Conservation (phyloP, 108 stramenopile genomes). For the Nannochloropsis oceanica region DNA sequence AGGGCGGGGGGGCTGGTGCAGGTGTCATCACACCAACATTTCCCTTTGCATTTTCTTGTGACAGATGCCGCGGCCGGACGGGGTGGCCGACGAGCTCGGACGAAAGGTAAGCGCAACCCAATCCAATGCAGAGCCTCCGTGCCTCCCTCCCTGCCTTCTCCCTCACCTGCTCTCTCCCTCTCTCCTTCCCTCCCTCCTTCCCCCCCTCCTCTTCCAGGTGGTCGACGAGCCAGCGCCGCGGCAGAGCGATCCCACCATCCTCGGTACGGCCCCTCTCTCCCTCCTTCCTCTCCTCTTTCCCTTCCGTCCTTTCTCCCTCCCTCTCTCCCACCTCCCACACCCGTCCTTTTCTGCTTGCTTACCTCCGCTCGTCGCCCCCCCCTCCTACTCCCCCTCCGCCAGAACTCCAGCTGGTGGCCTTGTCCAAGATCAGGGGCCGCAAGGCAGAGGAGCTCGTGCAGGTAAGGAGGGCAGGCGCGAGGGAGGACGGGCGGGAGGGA, state of each 20-base stretch:
- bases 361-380: no score
- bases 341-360: no score
- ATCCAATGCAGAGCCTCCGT: neutral
- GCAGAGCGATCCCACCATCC: constrained; percentile 59
- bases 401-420: constrained; percentile 55
- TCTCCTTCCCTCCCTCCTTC: neutral
- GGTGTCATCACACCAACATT: neutral
- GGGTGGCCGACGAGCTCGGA: neutral
- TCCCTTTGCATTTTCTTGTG: neutral
- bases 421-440: constrained; percentile 41
- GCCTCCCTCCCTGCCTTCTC: neutral
- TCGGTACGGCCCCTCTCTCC: neutral
- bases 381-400: constrained; percentile 59
- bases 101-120: neutral
- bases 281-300: neutral
- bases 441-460: neutral
- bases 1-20: neutral
- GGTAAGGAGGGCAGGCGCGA: neutral
- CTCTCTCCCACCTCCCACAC: no score
- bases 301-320: neutral
- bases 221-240: constrained; percentile 55
- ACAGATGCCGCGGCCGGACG: constrained; percentile 48
- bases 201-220: neutral
- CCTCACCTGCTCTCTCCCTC: neutral
- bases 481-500: neutral